These are phyloP conservation scores for Cladosporium sp. DNA, from an alignment of 2,329 filamentous ascomycete species.

Conservation along the genomic window DNA sequence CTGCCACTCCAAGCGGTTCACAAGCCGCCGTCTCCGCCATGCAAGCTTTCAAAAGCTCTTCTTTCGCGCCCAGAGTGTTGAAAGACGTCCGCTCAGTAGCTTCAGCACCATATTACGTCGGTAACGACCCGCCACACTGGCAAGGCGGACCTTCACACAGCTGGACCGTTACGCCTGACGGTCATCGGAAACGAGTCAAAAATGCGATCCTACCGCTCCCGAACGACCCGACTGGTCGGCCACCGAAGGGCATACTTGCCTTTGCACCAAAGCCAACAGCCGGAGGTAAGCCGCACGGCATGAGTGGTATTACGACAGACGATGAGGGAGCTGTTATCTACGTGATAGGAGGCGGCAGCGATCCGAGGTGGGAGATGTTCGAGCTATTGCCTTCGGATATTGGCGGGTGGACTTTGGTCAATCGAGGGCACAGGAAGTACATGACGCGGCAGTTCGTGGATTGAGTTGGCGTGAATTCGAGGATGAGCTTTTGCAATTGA, in stretches of 20 bases:
- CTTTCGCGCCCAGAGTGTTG: slow-evolving; percentile 70
- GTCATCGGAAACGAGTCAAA: slow-evolving; percentile 28
- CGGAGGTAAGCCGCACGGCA: slow-evolving; percentile 13
- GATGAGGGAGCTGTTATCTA: slow-evolving; percentile 26
- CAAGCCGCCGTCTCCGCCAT: slow-evolving; percentile 23
- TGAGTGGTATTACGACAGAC: slow-evolving; percentile 14
- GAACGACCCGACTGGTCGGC: slow-evolving; percentile 52
- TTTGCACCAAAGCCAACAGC: slow-evolving; percentile 50
- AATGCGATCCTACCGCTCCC: slow-evolving; percentile 44
- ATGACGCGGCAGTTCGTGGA: slow-evolving; percentile 32
- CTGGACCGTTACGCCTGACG: slow-evolving; percentile 34
- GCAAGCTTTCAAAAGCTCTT: slow-evolving; percentile 26
- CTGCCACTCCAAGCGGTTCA: slow-evolving; percentile 21
- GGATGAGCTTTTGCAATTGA: neutral
- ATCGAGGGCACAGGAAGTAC: slow-evolving; percentile 30
- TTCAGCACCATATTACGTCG: slow-evolving; percentile 75
- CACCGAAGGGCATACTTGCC: slow-evolving; percentile 78
- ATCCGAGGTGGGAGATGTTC: slow-evolving; percentile 34
- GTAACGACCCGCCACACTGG: slow-evolving; percentile 52
- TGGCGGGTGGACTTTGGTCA: slow-evolving; percentile 24
- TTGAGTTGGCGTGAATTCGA: slow-evolving; percentile 14
- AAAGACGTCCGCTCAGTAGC: slow-evolving; percentile 86
- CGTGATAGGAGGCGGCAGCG: slow-evolving; percentile 31
- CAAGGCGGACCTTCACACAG: slow-evolving; percentile 27
- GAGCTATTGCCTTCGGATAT: slow-evolving; percentile 23